Evolutionary conservation across 352 stramenopile species (phyloP).

Genomic region (Thalassiosira exigua): DNA sequence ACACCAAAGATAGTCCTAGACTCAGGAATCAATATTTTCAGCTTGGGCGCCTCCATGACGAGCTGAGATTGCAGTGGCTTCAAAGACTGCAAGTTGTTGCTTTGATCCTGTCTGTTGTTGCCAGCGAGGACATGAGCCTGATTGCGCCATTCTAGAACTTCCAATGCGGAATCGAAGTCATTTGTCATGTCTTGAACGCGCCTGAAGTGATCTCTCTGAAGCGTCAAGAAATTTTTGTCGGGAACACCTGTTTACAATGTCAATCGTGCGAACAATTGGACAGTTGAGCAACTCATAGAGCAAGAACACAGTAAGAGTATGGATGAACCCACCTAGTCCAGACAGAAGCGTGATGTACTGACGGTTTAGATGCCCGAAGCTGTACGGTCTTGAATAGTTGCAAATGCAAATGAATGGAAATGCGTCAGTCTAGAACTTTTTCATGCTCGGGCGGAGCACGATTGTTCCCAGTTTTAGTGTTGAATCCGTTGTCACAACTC

Average conservation of each 20-base stretch:
- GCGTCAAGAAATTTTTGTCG: conserved; percentile 20
- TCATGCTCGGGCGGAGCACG: conserved; percentile 27
- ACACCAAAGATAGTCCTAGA: conserved; percentile 40
- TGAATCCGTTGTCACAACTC: conserved; percentile 19
- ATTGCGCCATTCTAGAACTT: conserved; percentile 32
- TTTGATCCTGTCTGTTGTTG: neutral
- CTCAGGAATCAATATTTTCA: conserved; percentile 34
- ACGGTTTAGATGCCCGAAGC: conserved; percentile 34
- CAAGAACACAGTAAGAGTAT: too few relatives aligned
- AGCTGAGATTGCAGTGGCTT: conserved; percentile 21
- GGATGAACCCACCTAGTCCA: too few relatives aligned
- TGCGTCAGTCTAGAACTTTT: conserved; percentile 25
- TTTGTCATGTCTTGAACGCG: conserved; percentile 10
- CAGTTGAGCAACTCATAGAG: too few relatives aligned
- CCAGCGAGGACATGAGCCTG: conserved; percentile 11
- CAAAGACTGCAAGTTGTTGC: neutral
- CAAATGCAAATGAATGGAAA: conserved; percentile 28
- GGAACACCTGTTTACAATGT: too few relatives aligned
- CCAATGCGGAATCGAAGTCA: conserved; percentile 16
- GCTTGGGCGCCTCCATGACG: conserved; percentile 3
- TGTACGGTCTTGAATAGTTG: conserved; percentile 30
- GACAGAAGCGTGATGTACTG: conserved; percentile 44
- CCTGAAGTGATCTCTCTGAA: conserved; percentile 38
- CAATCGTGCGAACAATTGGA: too few relatives aligned
- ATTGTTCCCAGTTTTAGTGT: conserved; percentile 17